Base-by-base conservation (phyloP, 139 green algal genomes). In the Spirogloea muscicola region DNA sequence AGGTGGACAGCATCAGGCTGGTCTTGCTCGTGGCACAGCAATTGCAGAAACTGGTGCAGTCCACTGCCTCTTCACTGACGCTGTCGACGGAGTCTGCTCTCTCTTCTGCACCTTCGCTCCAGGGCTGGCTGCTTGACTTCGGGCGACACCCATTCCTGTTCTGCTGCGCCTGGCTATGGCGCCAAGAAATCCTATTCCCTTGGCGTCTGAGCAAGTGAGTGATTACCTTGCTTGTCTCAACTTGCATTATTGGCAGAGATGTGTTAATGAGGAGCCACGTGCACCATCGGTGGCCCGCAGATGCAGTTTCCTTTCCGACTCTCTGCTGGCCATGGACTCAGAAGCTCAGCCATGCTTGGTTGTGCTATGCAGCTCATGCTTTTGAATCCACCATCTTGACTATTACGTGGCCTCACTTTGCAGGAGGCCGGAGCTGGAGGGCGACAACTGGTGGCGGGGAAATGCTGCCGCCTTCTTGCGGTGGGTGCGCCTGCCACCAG, bases 391-490 rank as follows among this genome's bases (percentile, higher is more conserved):
- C 43, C 43, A 51, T 51, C 43, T 51, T 10, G 43, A 13, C 46
- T 55, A 21, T 55, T 55, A 55, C 21, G 21, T 21, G 21, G 21
- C 21, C 21, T 55, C 21, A 55, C 46, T 55, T 21, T 21, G 1
- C 60, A 77, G 69, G 69, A 39, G 34, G 21, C 69, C 69, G 16
- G 60, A 38, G 31, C n/a, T 79, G 42, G 64, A 79, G 33, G 71
- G 71, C 31, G 71, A 79, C 62, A 79, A 79, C 61, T 76, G 25
- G 39, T 76, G 61, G 61, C 63, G 71, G 25, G 71, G 71, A 1
- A 59, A 79, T 40, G 59, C 71, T 1, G 68, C 71, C 9, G 71
- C 71, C 3, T 79, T 79, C 43, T 34, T 79, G 3, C 68, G 68
- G 18, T 79, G 64, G 37, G 25, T 36, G n/a, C n/a, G 34, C 36